Base-by-base conservation (phyloP, 1,139 yeast genomes). In the Yamadazyma spencermartinsiae region DNA sequence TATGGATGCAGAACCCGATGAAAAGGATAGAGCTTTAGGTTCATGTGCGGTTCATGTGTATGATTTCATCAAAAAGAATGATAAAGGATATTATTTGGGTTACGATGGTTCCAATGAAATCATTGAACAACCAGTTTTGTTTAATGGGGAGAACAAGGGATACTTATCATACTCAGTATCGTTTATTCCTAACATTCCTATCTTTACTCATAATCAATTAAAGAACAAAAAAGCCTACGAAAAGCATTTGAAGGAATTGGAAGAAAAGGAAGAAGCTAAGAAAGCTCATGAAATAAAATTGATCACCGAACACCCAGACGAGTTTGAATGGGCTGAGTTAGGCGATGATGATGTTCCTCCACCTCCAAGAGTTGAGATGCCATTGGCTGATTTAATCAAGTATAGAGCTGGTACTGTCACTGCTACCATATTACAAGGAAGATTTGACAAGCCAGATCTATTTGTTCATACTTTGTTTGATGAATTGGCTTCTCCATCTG, bases 21-120 rank as follows among this genome's bases (percentile, higher is more conserved):
- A 76, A 17, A 74, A 78, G 42, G 89, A 84, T 56, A 74, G 89
- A 55, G 55, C 75, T 1, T 66, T 85, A 49, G 94, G 92, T 17
- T 61, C 76, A 4, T 71, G 77, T 31, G 74, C 78, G 21, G 58
- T 83, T 26, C 65, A 76, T 31, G 68, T 78, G 14, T 56, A 68
- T 20, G 76, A 78, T 27, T 72, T 74, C 46, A 60, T 82, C 47
- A 69, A 69, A 54, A 74, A 68, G 51, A 71, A 72, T 44, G 51
- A 58, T 3, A 63, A 68, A 20, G 82, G 80, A 1, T 61, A 64
- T 32, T 74, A 55, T 44, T 56, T 74, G 46, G 79, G 73, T 26
- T 70, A 76, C 45, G 81, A 79, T 50, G 84, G 83, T 8, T 56
- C 74, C 1, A 57, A 67, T n/a, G 68, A 64, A 42, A 51, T 69